Conservation (phyloP, 1,139 yeast species). For the Debaryomyces singareniensis region DNA sequence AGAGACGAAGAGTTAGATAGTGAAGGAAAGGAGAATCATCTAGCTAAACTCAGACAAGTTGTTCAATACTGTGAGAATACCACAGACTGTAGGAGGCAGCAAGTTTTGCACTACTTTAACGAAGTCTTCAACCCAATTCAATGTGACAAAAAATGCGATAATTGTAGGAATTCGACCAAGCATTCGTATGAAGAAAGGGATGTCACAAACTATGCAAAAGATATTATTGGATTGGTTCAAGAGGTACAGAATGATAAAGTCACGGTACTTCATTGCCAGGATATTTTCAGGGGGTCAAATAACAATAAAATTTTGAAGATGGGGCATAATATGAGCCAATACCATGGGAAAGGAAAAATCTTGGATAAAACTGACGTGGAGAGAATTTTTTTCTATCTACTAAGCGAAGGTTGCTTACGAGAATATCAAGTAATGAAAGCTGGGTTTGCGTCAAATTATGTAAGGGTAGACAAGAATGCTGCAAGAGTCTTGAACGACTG, state of each 20-base stretch:
- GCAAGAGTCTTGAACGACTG: slow-evolving; percentile 36
- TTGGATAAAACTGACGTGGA: slow-evolving; percentile 66
- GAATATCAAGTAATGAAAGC: slow-evolving; percentile 70
- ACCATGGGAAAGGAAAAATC: slow-evolving; percentile 66
- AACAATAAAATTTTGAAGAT: slow-evolving; percentile 51
- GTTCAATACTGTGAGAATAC: slow-evolving; percentile 88
- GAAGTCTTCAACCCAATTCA: slow-evolving; percentile 65
- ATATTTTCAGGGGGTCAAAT: slow-evolving; percentile 73
- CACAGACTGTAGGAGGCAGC: slow-evolving; percentile 84
- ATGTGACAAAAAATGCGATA: slow-evolving; percentile 79
- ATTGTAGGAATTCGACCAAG: slow-evolving; percentile 54
- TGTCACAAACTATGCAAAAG: slow-evolving; percentile 60
- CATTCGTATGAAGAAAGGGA: slow-evolving; percentile 49
- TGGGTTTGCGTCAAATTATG: slow-evolving; percentile 77
- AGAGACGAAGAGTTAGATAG: slow-evolving; percentile 63
- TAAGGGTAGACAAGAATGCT: slow-evolving; percentile 53
- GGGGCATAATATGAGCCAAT: slow-evolving; percentile 55
- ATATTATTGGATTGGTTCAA: slow-evolving; percentile 54
- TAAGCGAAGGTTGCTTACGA: slow-evolving; percentile 59
- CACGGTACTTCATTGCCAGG: slow-evolving; percentile 77
- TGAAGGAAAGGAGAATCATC: slow-evolving; percentile 69
- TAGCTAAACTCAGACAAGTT: slow-evolving; percentile 73
- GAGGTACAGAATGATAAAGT: slow-evolving; percentile 54
- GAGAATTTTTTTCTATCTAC: slow-evolving; percentile 71
- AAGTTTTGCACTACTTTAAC: slow-evolving; percentile 84